Evolutionary conservation across 2,329 filamentous ascomycete species (phyloP), one percentile per base, ranked within the genome.

Genomic region (Lecanicillium sp.): DNA sequence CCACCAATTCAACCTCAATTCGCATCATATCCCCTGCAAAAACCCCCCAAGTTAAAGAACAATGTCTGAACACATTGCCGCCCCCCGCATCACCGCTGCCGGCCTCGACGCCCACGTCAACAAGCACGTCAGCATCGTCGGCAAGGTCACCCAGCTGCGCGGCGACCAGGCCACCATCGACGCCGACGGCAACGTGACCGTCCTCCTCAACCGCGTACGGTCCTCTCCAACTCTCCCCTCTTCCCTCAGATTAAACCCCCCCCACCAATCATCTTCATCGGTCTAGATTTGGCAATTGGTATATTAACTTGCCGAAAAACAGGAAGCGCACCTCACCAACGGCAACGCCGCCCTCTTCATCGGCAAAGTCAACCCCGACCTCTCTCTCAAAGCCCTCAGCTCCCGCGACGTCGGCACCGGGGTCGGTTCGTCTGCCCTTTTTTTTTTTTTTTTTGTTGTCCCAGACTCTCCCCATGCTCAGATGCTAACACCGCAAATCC

Each of bases 131-230:
- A 90, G 90, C 58, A 74, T 97, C 48, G 76, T 95, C 5, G 93
- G 93, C 59, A 90, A 86, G 59, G 90, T 97, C 39, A 78, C 80
- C 4, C 84, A 93, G 59, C 74, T 97, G 20, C 83, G 84, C 44
- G 90, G 90, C 56, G 87, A 93, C 44, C 78, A 79, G 43, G 91
- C 90, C 0, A 81, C 82, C 5, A 78, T 97, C 24, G 89, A 95
- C 49, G 84, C 88, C 5, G 84, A 82, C 21, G 91, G 91, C 0
- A 77, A 81, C 19, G 79, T 96, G 21, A 87, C 83, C 1, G 74
- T 89, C 2, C 70, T 85, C 15, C 65, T 97, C 55, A 90, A 87
- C 62, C 75, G 84, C 43, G 86, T 90, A 70, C 52, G 76, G 55
- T 40, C 5, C n/a, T 27, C 29, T 45, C 45, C 24, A 7, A n/a